These are phyloP conservation scores for Paxillus ammoniavirescens DNA, from an alignment of 768 basidiomycete genomes.

Conservation along the genomic window DNA sequence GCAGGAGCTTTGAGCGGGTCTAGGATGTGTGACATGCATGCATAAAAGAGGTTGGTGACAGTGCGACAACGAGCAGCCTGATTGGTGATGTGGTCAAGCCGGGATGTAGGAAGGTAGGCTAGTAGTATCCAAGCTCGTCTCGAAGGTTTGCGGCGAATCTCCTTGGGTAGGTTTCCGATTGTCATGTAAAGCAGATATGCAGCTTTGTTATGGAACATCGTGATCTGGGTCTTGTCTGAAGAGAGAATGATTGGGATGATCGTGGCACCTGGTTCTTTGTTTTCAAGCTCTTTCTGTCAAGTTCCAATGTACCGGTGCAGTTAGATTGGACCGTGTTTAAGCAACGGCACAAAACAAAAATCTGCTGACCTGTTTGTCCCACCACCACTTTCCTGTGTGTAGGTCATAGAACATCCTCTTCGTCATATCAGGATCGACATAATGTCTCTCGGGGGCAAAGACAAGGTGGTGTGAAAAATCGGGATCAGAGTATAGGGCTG, in stretches of 20 bases:
- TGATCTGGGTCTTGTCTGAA: slow-evolving; percentile 9
- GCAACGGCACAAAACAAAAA: not conserved
- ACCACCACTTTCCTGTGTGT: slow-evolving; percentile 54
- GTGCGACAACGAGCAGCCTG: slow-evolving; percentile 23
- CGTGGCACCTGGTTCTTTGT: slow-evolving; percentile 1
- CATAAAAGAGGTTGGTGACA: slow-evolving; percentile 38
- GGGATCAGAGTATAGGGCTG: slow-evolving; percentile 33
- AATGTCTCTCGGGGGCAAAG: slow-evolving; percentile 38
- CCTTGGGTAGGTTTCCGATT: slow-evolving; percentile 42
- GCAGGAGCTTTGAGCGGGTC: slow-evolving; percentile 30
- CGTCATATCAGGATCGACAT: slow-evolving; percentile 25
- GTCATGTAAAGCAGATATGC: slow-evolving; percentile 26
- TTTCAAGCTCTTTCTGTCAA: slow-evolving; percentile 13
- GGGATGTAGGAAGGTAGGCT: slow-evolving; percentile 38
- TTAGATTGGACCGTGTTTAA: no score
- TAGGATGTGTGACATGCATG: slow-evolving; percentile 30
- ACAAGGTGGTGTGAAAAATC: slow-evolving; percentile 31
- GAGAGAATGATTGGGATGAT: slow-evolving; percentile 20
- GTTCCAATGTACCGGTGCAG: no score
- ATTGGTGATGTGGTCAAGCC: slow-evolving; percentile 19
- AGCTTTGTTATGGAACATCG: slow-evolving; percentile 15
- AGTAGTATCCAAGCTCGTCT: slow-evolving; percentile 34
- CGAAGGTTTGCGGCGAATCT: slow-evolving; percentile 36
- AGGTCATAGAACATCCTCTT: slow-evolving; percentile 38
- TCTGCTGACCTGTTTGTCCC: slow-evolving; percentile 41